A percentile compares a stretch with the other conserved stretches of the same genome.
These are phyloP conservation scores for Sugiyamaella valdiviana DNA, from an alignment of 805 yeast genomes.

Conservation along the genomic window DNA sequence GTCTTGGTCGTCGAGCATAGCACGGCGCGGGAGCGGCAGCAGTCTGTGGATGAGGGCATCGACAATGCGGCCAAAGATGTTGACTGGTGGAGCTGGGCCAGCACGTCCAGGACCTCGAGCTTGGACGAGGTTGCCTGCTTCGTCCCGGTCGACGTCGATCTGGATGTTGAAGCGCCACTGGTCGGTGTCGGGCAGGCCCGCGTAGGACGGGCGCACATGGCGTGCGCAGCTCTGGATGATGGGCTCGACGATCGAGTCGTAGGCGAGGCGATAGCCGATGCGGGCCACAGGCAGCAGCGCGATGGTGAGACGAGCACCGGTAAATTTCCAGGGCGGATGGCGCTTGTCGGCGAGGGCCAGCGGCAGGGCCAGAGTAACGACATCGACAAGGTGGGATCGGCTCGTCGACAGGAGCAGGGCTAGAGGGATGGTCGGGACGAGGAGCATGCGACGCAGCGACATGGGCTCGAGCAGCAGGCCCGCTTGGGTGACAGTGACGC, in stretches of 20 bases:
- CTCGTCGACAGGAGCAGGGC: slow-evolving; percentile 18
- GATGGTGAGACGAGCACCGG: slow-evolving; percentile 19
- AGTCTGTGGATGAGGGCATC: not conserved
- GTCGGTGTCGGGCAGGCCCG: not conserved
- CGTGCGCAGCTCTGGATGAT: slow-evolving; percentile 18
- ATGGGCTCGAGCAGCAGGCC: slow-evolving; percentile 13
- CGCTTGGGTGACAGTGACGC: slow-evolving; percentile 17
- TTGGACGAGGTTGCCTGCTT: not conserved
- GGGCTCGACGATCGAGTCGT: slow-evolving; percentile 19
- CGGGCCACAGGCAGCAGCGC: slow-evolving; percentile 19
- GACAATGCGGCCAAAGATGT: slow-evolving; percentile 2
- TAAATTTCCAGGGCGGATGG: slow-evolving; percentile 19
- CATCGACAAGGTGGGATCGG: slow-evolving; percentile 15
- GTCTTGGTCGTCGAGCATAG: not conserved
- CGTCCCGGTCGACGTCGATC: slow-evolving; percentile 2
- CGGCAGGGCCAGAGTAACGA: slow-evolving; percentile 16
- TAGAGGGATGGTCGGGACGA: slow-evolving; percentile 25
- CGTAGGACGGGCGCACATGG: slow-evolving; percentile 11
- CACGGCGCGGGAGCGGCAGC: not conserved
- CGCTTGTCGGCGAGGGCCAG: slow-evolving; percentile 15
- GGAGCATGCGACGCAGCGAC: slow-evolving; percentile 16
- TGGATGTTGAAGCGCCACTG: not conserved
- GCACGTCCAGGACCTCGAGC: not conserved
- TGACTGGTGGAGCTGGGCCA: not conserved
- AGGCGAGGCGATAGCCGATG: slow-evolving; percentile 13